Percentiles rank a stretch among this genome's conserved stretches.
Conservation (phyloP, 2,329 filamentous ascomycete species). For the Paraconiothyrium sp. region DNA sequence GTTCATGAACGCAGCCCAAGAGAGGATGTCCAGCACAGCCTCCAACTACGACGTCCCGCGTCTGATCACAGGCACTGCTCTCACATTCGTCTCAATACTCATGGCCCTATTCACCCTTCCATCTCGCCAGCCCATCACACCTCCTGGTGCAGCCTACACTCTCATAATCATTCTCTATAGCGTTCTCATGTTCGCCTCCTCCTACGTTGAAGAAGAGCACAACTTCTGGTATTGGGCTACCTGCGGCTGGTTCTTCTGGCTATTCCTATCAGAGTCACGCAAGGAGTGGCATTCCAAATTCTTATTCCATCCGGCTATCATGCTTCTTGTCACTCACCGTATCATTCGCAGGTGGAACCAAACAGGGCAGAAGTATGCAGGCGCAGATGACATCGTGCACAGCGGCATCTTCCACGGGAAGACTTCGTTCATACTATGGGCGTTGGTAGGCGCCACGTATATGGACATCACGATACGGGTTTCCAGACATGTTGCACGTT, state of each 20-base stretch:
- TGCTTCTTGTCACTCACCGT: conserved; percentile 70
- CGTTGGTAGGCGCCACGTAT: conserved; percentile 75
- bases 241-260: conserved; percentile 70
- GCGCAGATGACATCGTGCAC: conserved; percentile 86
- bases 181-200: conserved; percentile 96
- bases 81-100: conserved; percentile 57
- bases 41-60: conserved; percentile 86
- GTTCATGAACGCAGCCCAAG: conserved; percentile 79
- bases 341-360: conserved; percentile 89
- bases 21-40: conserved; percentile 84
- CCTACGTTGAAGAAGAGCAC: conserved; percentile 97
- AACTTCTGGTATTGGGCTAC: conserved; percentile 97
- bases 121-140: conserved; percentile 58
- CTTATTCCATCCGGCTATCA: conserved; percentile 47
- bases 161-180: conserved; percentile 66
- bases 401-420: conserved; percentile 62
- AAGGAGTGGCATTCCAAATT: conserved; percentile 38
- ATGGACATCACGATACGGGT: conserved; percentile 63
- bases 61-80: conserved; percentile 60
- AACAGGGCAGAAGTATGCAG: conserved; percentile 94
- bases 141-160: conserved; percentile 56
- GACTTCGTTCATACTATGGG: conserved; percentile 71
- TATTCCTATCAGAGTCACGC: conserved; percentile 54
- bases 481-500: conserved; percentile 42
- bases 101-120: conserved; percentile 47